phyloP scores from a whole-genome alignment of 2,329 filamentous ascomycete genomes.

The Oidium heveae region DNA sequence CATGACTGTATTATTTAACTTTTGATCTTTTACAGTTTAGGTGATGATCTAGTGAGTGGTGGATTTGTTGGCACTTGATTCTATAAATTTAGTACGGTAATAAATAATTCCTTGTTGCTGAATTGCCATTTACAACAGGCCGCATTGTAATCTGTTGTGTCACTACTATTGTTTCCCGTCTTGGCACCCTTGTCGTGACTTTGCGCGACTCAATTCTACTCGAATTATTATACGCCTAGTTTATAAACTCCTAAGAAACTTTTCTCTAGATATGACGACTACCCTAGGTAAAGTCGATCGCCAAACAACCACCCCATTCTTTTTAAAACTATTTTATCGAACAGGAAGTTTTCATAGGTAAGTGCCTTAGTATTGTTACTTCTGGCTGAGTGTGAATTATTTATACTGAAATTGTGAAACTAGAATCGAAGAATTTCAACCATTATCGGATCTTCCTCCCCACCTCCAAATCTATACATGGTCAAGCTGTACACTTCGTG shows the following conservation, averaged over 20 bases:
- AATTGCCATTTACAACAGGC: too few species aligned
- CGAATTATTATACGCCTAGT: too few species aligned
- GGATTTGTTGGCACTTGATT: too few species aligned
- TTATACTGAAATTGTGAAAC: neutral
- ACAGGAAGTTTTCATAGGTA: conserved; percentile 48
- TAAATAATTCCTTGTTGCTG: too few species aligned
- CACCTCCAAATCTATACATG: conserved; percentile 70
- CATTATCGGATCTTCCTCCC: conserved; percentile 28
- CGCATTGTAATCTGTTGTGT: too few species aligned
- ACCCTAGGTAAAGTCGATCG: conserved; percentile 29
- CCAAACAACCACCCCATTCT: conserved; percentile 52
- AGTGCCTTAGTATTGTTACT: conserved; percentile 5
- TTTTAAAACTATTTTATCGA: conserved; percentile 66
- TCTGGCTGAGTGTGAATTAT: neutral
- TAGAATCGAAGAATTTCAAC: conserved; percentile 45
- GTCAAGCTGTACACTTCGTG: conserved; percentile 53
- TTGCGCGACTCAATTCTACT: too few species aligned
- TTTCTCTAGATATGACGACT: conserved; percentile 12
- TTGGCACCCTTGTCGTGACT: too few species aligned
- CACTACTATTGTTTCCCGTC: too few species aligned
- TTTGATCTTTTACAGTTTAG: too few species aligned
- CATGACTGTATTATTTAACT: conserved; percentile 28
- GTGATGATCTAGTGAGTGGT: too few species aligned
- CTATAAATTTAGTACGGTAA: too few species aligned
- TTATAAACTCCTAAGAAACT: too few species aligned